These are phyloP conservation scores for Rutstroemia sp. DNA, from an alignment of 2,329 filamentous ascomycete species.

Conservation along the genomic window DNA sequence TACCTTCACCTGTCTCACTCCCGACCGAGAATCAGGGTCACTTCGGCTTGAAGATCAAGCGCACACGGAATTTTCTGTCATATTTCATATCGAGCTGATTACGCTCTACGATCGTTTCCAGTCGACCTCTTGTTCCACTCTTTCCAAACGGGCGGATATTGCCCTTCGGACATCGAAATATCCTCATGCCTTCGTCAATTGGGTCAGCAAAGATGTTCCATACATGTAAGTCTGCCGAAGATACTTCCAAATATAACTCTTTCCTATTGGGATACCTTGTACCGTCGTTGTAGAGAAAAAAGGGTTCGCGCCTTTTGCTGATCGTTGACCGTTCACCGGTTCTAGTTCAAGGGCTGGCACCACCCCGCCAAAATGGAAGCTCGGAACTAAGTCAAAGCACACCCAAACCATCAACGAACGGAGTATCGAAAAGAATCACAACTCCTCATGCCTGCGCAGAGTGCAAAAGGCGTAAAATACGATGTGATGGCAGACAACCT, in stretches of 20 bases:
- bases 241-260: not conserved
- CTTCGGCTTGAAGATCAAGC: not conserved
- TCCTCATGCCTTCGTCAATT: conserved; percentile 25
- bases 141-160: conserved; percentile 2
- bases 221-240: conserved; percentile 26
- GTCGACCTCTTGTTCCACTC: not conserved
- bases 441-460: conserved; percentile 63
- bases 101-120: conserved; percentile 2
- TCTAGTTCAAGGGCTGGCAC: conserved; percentile 29
- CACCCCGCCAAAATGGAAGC: conserved; percentile 16
- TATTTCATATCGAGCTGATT: conserved; percentile 7
- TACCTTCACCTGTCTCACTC: not conserved
- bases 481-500: conserved; percentile 74
- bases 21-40: not conserved
- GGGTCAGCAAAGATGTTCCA: conserved; percentile 28
- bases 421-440: conserved; percentile 43
- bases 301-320: not conserved
- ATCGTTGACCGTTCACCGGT: conserved; percentile 3
- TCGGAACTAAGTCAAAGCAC: conserved; percentile 23
- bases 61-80: conserved; percentile 3
- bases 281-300: not conserved
- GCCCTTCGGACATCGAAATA: conserved; percentile 1
- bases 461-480: conserved; percentile 74
- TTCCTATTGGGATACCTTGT: not conserved
- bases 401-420: conserved; percentile 29